Base-by-base conservation (phyloP, 768 basidiomycete species). In the Stropharia rugosoannulata region DNA sequence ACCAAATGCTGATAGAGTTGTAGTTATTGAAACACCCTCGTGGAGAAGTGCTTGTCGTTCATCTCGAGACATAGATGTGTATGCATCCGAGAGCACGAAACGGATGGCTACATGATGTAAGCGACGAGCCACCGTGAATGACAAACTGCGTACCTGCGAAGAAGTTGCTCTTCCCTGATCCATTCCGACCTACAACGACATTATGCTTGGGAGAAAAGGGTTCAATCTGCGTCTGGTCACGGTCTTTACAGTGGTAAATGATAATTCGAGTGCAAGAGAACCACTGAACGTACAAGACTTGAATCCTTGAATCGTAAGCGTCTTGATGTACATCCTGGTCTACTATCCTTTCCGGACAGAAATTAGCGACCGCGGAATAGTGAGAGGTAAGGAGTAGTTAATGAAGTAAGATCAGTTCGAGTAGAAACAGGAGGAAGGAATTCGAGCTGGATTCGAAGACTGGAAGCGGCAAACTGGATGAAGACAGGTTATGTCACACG, bases 91-190 rank as follows among this genome's bases (percentile, higher is more conserved):
- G 13, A 99, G 80, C 11, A 98, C 97, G 64, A 99, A 99, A 8
- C 96, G 92, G 66, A 98, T 98, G 18, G 96, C 95, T 92, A 40
- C 29, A 45, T 27, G 4, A 25, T 11, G 36, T 51, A n/a, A 37
- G 27, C n/a, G 35, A 6, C 5, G 15, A 37, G 7, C 40, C 36
- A 25, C 7, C 5, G n/a, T 15, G 25, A 7, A 19, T 37, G 25
- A 40, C 40, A 22, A 18, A 40, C 11, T n/a, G 68, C 87, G 60
- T 49, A 90, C 93, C 95, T 37, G 92, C 87, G 71, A 99, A 99
- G 80, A 99, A 98, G 70, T 98, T 99, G 66, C 92, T 95, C 79
- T 99, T 99, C 49, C 97, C 97, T 5, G 91, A 93, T 11, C 97
- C 97, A 81, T 99, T 98, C 41, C 97, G 77, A 12, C 97, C 96